Conservation (phyloP, 176 grass and related monocot species). For the Secale cereale region DNA sequence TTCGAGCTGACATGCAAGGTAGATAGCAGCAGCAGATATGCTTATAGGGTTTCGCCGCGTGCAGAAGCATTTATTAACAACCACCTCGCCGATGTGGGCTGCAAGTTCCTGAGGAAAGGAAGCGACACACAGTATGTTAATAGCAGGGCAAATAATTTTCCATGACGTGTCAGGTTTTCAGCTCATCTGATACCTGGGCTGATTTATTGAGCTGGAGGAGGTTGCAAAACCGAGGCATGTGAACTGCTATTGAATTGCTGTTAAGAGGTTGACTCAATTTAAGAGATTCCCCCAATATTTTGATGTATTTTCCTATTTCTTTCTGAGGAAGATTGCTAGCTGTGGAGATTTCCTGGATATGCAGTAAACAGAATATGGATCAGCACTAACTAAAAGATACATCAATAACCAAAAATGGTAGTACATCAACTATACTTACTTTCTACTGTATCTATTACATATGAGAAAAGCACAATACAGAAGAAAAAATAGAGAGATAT, state of each 20-base stretch:
- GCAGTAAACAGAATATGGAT: conserved; percentile 2
- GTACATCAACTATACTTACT: background rate
- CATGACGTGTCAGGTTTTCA: background rate
- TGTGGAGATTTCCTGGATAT: conserved; percentile 87
- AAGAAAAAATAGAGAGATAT: background rate
- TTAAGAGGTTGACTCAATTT: conserved; percentile 96
- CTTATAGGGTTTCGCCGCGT: conserved; percentile 92
- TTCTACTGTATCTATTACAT: background rate
- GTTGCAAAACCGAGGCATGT: conserved; percentile 98
- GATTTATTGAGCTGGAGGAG: conserved; percentile 98
- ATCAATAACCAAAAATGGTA: background rate
- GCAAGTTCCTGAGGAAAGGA: conserved; percentile 71
- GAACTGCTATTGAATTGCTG: conserved; percentile 95
- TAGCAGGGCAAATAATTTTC: background rate
- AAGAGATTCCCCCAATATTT: conserved; percentile 92
- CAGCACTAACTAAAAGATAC: background rate
- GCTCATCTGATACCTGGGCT: conserved; percentile 66
- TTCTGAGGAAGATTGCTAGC: conserved; percentile 99
- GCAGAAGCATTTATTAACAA: conserved; percentile 97
- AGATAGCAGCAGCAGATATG: conserved; percentile 98
- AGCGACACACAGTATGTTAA: background rate
- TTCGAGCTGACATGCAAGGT: conserved; percentile 93
- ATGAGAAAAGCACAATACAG: background rate
- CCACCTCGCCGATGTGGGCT: conserved; percentile 92
- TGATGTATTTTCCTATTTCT: conserved; percentile 98